Conservation (phyloP, 129 eudicot species). For the Rutidosis leptorrhynchoides region DNA sequence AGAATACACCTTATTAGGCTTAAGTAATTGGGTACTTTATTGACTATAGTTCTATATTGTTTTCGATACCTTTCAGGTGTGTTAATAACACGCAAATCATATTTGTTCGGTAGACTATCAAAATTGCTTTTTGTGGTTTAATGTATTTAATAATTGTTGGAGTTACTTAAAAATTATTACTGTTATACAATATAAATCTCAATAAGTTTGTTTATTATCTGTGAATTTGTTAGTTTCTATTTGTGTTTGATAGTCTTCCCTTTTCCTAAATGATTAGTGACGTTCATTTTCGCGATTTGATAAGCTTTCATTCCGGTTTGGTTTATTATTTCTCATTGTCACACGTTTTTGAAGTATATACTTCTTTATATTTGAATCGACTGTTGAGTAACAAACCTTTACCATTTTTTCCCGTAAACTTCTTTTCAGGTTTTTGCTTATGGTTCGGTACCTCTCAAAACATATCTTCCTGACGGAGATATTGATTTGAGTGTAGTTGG, state of each 20-base stretch:
- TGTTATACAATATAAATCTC: too few species aligned
- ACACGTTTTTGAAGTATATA: background rate
- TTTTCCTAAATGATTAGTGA: too few species aligned
- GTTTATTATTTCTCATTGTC: too few species aligned
- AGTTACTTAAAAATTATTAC: too few species aligned
- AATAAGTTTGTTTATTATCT: too few species aligned
- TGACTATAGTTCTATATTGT: too few species aligned
- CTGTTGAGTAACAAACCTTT: background rate
- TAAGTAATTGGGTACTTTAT: too few species aligned
- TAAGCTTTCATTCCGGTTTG: too few species aligned
- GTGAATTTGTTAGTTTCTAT: background rate
- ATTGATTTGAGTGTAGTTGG: conserved; percentile 82
- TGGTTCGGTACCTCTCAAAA: conserved; percentile 92
- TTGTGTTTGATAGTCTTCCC: background rate
- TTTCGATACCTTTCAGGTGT: too few species aligned
- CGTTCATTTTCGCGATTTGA: background rate
- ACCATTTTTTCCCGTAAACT: background rate
- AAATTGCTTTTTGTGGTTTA: background rate
- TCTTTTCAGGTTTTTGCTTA: conserved; percentile 70
- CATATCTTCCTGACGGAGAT: conserved; percentile 99
- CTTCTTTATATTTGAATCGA: background rate
- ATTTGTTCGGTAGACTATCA: background rate
- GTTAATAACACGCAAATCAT: too few species aligned
- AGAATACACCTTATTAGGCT: too few species aligned
- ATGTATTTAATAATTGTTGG: background rate